Base-by-base conservation (phyloP, 345 rosid species). In the Populus nigra region DNA sequence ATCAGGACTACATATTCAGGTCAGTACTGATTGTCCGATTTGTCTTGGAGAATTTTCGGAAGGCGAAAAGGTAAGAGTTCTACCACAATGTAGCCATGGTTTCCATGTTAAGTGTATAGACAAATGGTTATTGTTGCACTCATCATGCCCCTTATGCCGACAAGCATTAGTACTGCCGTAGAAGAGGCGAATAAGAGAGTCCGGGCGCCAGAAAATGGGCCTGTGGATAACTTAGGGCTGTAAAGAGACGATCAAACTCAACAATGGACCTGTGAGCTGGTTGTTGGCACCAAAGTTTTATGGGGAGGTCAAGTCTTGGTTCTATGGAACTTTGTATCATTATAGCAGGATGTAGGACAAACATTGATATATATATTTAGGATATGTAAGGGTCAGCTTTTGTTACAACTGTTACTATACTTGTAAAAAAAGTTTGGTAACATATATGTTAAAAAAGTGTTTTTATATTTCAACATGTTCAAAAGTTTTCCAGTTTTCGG, bases 41-140 rank as follows among this genome's bases (percentile, higher is more conserved):
- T 73, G 76, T 45, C 76, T 73, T 12, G 76, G 76, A 38, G 75
- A 72, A 18, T 55, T 72, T 29, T 18, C 18, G 25, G 43, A 72
- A 6, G 75, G 75, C 5, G 65, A 72, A 31, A 55, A 29, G 63
- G 63, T 72, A 13, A 72, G 65, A 31, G 27, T 55, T 5, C 47
- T 72, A 29, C 75, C 75, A 22, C 55, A 55, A 20, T 72, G 75
- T 53, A 72, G 25, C 27, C 75, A 72, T 72, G 75, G 65, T 72
- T 72, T 72, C 39, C 75, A 72, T 55, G 66, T 53, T 17, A 20
- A 9, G 9, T 72, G 75, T 35, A 55, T 72, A 50, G 75, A 72
- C 39, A 53, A 31, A 53, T 72, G 75, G 75, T 29, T 72, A 23
- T 20, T 3, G 23, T 12, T 41, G 11, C 65, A 53, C 25, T 50